Conservation (phyloP, 352 stramenopile species). For the Globisporangium cystogenes region DNA sequence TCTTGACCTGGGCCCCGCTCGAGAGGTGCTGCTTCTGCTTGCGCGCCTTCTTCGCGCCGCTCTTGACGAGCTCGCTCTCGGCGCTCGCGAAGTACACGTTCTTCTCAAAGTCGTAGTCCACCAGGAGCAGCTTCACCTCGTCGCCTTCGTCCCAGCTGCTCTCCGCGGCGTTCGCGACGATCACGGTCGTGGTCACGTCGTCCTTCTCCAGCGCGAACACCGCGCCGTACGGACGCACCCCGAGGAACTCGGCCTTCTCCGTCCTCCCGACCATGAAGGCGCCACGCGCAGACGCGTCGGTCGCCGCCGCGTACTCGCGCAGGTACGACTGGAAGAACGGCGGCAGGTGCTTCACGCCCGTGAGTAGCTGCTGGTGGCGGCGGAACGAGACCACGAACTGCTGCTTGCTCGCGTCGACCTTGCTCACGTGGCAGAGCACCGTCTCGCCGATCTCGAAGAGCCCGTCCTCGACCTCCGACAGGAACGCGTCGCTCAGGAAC, state of each 20-base stretch:
- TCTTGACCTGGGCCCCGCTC: conserved; percentile 31
- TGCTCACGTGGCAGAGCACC: conserved; percentile 74
- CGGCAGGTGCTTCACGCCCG: conserved; percentile 27
- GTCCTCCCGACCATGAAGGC: conserved; percentile 57
- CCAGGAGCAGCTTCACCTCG: conserved; percentile 66
- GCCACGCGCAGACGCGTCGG: conserved; percentile 6
- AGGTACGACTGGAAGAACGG: conserved; percentile 57
- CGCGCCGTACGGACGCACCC: conserved; percentile 75
- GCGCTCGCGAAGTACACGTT: conserved; percentile 64
- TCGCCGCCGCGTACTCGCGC: conserved; percentile 21
- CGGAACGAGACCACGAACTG: conserved; percentile 80
- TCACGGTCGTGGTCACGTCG: conserved; percentile 55
- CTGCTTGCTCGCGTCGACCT: conserved; percentile 67
- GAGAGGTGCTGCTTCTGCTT: conserved; percentile 58
- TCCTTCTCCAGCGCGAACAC: conserved; percentile 77
- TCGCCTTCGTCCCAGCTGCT: conserved; percentile 51
- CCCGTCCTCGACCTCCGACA: conserved; percentile 57
- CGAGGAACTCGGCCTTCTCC: conserved; percentile 82
- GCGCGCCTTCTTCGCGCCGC: conserved; percentile 55
- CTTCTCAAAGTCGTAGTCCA: conserved; percentile 87
- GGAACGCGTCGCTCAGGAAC: conserved; percentile 72
- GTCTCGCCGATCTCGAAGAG: conserved; percentile 87
- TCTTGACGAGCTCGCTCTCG: conserved; percentile 44
- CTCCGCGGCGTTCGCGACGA: conserved; percentile 44
- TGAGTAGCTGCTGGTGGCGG: conserved; percentile 26